Evolutionary conservation across 768 basidiomycete species (phyloP).

Genomic region (Butyriboletus loyo): DNA sequence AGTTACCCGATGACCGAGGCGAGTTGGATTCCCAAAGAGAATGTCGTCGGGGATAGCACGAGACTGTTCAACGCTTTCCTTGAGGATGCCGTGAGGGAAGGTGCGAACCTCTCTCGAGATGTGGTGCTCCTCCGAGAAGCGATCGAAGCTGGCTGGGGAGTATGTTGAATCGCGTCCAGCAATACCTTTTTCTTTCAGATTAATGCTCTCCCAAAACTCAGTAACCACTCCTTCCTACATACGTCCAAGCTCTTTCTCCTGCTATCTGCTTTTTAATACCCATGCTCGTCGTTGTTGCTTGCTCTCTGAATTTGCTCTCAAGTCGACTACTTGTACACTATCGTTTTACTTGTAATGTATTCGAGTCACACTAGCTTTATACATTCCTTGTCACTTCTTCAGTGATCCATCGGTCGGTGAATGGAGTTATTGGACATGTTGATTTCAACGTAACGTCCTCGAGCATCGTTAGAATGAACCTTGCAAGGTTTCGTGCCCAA

Average conservation of each 20-base stretch:
- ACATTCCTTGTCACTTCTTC: too few species aligned
- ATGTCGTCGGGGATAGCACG: conserved; percentile 18
- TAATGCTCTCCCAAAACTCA: background rate
- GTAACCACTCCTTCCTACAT: too few species aligned
- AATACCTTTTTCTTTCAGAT: background rate
- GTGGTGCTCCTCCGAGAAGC: conserved; percentile 26
- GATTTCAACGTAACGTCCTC: too few species aligned
- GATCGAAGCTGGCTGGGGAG: conserved; percentile 14
- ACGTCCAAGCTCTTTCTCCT: background rate
- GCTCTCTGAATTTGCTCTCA: background rate
- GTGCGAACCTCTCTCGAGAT: conserved; percentile 12
- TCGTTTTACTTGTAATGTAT: background rate
- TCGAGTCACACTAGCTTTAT: background rate
- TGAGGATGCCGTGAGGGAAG: conserved; percentile 16
- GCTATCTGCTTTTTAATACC: background rate
- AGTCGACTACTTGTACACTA: background rate
- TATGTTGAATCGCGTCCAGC: background rate
- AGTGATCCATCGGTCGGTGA: too few species aligned
- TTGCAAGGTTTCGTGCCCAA: too few species aligned
- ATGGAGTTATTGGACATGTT: too few species aligned
- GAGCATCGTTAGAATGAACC: too few species aligned
- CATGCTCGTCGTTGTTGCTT: background rate
- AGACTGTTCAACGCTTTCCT: conserved; percentile 17
- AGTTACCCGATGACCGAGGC: conserved; percentile 30
- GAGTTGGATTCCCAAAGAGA: conserved; percentile 31